These are phyloP conservation scores for Heterobasidion occidentale DNA, from an alignment of 1,284 basidiomycete species.

Conservation along the genomic window DNA sequence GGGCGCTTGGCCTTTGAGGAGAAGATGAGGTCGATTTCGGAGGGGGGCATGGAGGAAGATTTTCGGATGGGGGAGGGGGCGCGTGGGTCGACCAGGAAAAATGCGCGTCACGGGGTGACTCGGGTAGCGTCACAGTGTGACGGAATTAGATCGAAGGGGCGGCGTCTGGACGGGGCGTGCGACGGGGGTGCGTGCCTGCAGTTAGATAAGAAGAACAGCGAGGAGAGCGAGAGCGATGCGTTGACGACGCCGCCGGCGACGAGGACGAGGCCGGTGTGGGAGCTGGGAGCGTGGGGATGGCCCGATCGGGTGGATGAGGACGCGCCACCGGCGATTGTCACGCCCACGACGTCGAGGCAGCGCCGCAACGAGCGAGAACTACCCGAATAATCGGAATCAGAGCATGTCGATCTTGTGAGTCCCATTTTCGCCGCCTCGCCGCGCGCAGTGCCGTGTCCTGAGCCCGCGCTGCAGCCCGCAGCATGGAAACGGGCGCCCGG, in stretches of 20 bases:
- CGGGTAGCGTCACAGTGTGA: neutral
- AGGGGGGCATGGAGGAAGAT: constrained; percentile 32
- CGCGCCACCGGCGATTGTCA: neutral
- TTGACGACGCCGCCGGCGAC: no score
- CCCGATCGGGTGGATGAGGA: neutral
- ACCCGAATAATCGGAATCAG: neutral
- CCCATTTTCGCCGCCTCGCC: neutral
- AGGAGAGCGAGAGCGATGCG: no score
- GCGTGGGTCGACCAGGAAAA: neutral
- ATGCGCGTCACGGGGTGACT: neutral
- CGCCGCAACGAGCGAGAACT: neutral
- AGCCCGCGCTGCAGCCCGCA: neutral
- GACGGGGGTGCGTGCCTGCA: neutral
- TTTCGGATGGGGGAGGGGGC: constrained; percentile 8
- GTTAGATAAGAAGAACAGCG: neutral
- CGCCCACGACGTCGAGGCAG: neutral
- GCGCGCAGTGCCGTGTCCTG: neutral
- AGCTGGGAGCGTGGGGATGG: no score
- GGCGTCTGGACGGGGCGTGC: neutral
- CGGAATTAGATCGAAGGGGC: neutral
- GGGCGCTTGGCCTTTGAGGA: constrained; percentile 39
- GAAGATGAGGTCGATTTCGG: constrained; percentile 79
- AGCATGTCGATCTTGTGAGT: neutral
- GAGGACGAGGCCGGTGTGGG: no score
- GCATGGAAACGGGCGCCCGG: neutral